These are phyloP conservation scores for Candida sp. DNA, from an alignment of 1,139 yeast genomes.

Conservation along the genomic window DNA sequence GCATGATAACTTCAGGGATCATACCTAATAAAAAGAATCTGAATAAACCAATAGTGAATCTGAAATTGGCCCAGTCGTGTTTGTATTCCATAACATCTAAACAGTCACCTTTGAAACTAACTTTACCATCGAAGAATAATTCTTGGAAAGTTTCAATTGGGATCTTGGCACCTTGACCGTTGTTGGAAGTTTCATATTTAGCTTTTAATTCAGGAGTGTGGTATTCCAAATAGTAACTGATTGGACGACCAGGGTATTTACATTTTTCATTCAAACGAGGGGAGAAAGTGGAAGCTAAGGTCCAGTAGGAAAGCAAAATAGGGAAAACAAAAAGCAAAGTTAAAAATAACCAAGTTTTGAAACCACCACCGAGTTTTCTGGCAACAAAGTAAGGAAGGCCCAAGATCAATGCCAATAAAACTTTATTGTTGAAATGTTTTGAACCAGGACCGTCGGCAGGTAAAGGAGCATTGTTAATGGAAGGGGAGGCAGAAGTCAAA, in stretches of 20 bases:
- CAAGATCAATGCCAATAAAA: constrained; percentile 48
- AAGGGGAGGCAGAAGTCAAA: constrained; percentile 60
- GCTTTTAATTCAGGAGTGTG: constrained; percentile 71
- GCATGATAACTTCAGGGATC: constrained; percentile 93
- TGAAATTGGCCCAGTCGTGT: constrained; percentile 88
- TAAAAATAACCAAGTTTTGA: constrained; percentile 60
- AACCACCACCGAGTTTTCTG: constrained; percentile 72
- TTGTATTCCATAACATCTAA: constrained; percentile 81
- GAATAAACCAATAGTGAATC: constrained; percentile 76
- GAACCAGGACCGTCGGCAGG: constrained; percentile 95
- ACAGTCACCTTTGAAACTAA: constrained; percentile 84
- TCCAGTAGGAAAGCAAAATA: constrained; percentile 79
- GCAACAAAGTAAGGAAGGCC: constrained; percentile 64
- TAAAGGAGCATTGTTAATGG: constrained; percentile 81
- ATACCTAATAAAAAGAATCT: constrained; percentile 80
- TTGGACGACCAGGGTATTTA: constrained; percentile 71
- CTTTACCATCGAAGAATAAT: constrained; percentile 80
- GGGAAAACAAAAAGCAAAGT: constrained; percentile 58
- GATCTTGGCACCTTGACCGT: constrained; percentile 68
- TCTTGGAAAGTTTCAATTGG: constrained; percentile 95
- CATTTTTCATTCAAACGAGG: constrained; percentile 84
- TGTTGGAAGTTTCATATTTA: constrained; percentile 54
- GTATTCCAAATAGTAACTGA: constrained; percentile 77
- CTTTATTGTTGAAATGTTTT: constrained; percentile 65
- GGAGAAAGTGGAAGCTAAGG: constrained; percentile 68